Evolutionary conservation across 1,284 basidiomycete genomes (phyloP), one percentile per base, ranked within the genome.

Genomic region (Rhodotorula glutinis): DNA sequence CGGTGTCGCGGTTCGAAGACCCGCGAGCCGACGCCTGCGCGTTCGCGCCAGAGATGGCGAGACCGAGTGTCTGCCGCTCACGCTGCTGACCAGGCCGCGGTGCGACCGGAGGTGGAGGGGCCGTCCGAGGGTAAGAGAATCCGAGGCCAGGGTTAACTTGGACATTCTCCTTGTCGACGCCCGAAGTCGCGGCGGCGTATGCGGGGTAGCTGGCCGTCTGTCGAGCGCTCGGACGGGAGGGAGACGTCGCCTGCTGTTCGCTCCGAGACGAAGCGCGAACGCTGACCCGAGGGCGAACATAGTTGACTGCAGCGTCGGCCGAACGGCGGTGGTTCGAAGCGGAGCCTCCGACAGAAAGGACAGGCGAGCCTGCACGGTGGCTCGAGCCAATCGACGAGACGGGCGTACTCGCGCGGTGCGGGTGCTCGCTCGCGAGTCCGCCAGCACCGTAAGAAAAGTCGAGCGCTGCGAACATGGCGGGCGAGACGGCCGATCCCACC

Each of bases 81-180:
- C 27, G 41, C 51, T 54, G 60, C 46, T 57, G 59, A 16, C 66
- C 62, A 3, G 63, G 63, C 5, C 63, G 57, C 1, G 67, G 67
- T 21, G 64, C 67, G 14, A 67, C 19, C 21, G 70, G 67, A 13
- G 68, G 69, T 2, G 43, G 43, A 7, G 21, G 38, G 13, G 33
- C 33, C 19, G 2, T 11, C 16, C 51, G 49, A 19, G 63, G 56
- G 59, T 63, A 54, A 23, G 57, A 58, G 16, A 63, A 38, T 0
- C 60, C 69, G 25, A 67, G 53, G 1, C 66, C 66, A 2, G 66
- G 51, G 30, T 67, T 64, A 9, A 64, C 5, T 7, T 67, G 55
- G 14, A 29, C 55, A 41, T 76, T 76, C 65, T 76, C 75, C 62
- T 76, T 76, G 67, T 74, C 74, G 17, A 44, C 54, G n/a, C 19